phyloP scores from a whole-genome alignment of 1,284 basidiomycete genomes.

The Boletus semigastroideus region DNA sequence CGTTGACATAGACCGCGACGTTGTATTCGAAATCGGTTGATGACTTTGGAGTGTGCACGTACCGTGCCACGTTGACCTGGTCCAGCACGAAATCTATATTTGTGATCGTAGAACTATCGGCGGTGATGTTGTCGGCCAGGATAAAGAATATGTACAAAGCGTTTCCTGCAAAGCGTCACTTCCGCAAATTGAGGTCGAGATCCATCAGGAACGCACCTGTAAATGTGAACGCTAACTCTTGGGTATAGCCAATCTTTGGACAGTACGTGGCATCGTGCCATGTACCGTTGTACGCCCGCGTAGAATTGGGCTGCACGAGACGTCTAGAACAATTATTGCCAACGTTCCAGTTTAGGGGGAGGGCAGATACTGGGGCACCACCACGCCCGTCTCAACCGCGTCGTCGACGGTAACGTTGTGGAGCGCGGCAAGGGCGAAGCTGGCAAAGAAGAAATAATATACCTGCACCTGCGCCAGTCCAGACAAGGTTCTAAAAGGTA shows the following conservation, averaged over 20 bases:
- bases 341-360: no score
- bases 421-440: no score
- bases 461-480: no score
- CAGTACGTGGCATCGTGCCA: slow-evolving; percentile 17
- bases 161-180: no score
- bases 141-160: slow-evolving; percentile 23
- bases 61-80: background rate
- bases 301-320: no score
- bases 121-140: background rate
- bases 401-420: no score
- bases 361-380: no score
- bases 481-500: no score
- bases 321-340: no score
- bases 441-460: no score
- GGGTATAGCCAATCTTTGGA: background rate
- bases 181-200: no score
- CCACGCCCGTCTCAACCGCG: no score
- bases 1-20: slow-evolving; percentile 15
- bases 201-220: slow-evolving; percentile 7
- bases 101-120: background rate
- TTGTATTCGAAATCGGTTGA: slow-evolving; percentile 16
- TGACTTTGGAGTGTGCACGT: background rate
- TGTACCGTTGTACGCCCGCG: slow-evolving; percentile 1
- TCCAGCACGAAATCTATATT: slow-evolving; percentile 14
- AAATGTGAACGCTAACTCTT: slow-evolving; percentile 8